Conservation (phyloP, 116 monocot genomes). For the Cymodocea nodosa region DNA sequence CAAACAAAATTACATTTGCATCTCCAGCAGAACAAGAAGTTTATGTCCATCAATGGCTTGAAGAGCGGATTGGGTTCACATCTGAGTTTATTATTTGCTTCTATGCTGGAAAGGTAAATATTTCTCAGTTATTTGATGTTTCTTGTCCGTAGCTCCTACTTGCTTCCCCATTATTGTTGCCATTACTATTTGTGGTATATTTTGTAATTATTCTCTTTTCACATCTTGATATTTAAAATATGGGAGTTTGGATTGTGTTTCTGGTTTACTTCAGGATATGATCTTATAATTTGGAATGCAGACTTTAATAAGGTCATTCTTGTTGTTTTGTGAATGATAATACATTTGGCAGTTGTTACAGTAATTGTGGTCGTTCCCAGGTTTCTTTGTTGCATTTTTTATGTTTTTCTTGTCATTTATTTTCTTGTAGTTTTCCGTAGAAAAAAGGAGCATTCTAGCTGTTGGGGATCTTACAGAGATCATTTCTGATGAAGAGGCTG, state of each 20-base stretch:
- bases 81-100: conserved; percentile 48
- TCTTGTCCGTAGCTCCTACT: not conserved
- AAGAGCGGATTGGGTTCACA: conserved; percentile 37
- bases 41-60: conserved; percentile 61
- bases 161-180: not conserved
- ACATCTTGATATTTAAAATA: too few relatives aligned
- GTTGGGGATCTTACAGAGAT: conserved; percentile 74
- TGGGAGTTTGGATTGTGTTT: too few relatives aligned
- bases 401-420: not conserved
- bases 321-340: too few relatives aligned
- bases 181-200: not conserved
- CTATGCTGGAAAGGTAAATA: conserved; percentile 73
- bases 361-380: too few relatives aligned
- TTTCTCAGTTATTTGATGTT: not conserved
- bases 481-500: conserved; percentile 67
- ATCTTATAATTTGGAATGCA: too few relatives aligned
- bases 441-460: conserved; percentile 85
- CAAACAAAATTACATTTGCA: conserved; percentile 52
- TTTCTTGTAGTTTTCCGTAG: conserved; percentile 40
- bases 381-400: not conserved
- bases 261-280: too few relatives aligned
- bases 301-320: too few relatives aligned
- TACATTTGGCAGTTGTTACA: too few relatives aligned
- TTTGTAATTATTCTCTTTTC: too few relatives aligned
- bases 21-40: conserved; percentile 50